Evolutionary conservation across 495 filamentous ascomycete genomes (phyloP).

Genomic region (Ascobolus immersus): DNA sequence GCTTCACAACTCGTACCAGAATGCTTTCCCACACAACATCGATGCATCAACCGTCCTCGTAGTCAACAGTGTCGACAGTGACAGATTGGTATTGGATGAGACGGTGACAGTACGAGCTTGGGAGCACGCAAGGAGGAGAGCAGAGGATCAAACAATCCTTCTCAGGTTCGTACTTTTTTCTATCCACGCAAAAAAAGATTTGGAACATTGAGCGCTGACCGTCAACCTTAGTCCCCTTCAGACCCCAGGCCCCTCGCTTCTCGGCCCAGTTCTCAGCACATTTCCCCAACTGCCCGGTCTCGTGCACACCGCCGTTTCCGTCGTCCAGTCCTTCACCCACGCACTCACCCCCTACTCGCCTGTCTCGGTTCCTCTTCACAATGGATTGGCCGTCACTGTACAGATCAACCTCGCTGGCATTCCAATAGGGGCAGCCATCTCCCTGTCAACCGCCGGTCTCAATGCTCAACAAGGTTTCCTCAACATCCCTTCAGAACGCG

Average conservation of each 20-base stretch:
- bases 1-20: slow-evolving; percentile 70
- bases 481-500: slow-evolving; percentile 49
- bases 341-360: slow-evolving; percentile 76
- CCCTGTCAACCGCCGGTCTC: slow-evolving; percentile 66
- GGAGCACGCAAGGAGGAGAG: slow-evolving; percentile 87
- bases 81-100: slow-evolving; percentile 36
- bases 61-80: slow-evolving; percentile 36
- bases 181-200: slow-evolving; percentile 2
- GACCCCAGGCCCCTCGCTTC: slow-evolving; percentile 58
- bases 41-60: slow-evolving; percentile 83
- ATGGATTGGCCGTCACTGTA: slow-evolving; percentile 52
- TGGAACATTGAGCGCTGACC: slow-evolving; percentile 7
- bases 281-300: slow-evolving; percentile 55
- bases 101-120: slow-evolving; percentile 62
- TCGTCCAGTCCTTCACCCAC: slow-evolving; percentile 60
- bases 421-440: slow-evolving; percentile 45
- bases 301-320: slow-evolving; percentile 49
- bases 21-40: slow-evolving; percentile 50
- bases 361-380: slow-evolving; percentile 47
- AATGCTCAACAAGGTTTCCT: slow-evolving; percentile 62
- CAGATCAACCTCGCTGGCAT: slow-evolving; percentile 60
- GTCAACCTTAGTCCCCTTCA: slow-evolving; percentile 44
- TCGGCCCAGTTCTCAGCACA: slow-evolving; percentile 55
- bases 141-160: slow-evolving; percentile 85
- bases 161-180: slow-evolving; percentile 36